These are phyloP conservation scores for Lasiodiplodia gonubiensis DNA, from an alignment of 2,329 filamentous ascomycete genomes.

Conservation along the genomic window DNA sequence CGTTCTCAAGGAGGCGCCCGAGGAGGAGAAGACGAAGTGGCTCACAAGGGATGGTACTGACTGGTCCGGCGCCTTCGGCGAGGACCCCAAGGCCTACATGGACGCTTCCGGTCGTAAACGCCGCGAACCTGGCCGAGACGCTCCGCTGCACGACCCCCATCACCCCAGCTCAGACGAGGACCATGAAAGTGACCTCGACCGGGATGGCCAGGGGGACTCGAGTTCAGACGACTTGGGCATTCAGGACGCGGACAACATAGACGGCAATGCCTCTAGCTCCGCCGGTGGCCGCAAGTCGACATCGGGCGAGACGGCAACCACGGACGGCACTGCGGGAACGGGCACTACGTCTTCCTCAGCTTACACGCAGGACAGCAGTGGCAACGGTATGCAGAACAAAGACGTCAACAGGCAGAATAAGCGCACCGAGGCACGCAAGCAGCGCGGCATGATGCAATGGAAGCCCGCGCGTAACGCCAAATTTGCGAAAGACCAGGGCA, in stretches of 20 bases:
- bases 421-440: conserved; percentile 77
- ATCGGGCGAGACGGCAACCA: conserved; percentile 35
- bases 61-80: conserved; percentile 85
- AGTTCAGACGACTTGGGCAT: conserved; percentile 63
- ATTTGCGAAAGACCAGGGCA: conserved; percentile 87
- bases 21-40: conserved; percentile 79
- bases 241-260: conserved; percentile 56
- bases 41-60: conserved; percentile 79
- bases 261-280: conserved; percentile 33
- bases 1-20: conserved; percentile 73
- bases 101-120: conserved; percentile 59
- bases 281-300: conserved; percentile 31
- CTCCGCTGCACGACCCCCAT: conserved; percentile 58
- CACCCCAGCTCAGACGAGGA: conserved; percentile 53
- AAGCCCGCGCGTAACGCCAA: conserved; percentile 82
- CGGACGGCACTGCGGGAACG: too few relatives aligned
- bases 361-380: conserved; percentile 32
- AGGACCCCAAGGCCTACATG: conserved; percentile 70
- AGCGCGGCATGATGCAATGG: conserved; percentile 95
- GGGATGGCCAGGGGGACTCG: conserved; percentile 44
- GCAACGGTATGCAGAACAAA: conserved; percentile 46
- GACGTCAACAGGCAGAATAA: conserved; percentile 71
- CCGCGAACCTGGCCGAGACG: conserved; percentile 61
- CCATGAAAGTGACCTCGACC: conserved; percentile 48
- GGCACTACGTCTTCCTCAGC: neutral